Conservation (phyloP, 306 rosid species). For the Acacia melanoxylon region DNA sequence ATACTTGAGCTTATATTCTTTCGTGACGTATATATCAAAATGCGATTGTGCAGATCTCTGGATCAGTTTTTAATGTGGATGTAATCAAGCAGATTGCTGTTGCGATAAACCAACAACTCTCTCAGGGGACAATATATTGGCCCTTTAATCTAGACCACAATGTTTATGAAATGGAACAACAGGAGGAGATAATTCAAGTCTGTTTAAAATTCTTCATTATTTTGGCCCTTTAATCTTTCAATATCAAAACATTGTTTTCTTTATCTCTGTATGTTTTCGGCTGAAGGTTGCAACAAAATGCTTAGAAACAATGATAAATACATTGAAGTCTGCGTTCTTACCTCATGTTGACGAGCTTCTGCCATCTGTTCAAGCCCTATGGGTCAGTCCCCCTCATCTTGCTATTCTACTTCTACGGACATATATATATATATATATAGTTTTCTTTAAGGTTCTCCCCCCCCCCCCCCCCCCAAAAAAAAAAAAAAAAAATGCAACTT, state of each 20-base stretch:
- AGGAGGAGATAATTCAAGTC: constrained; percentile 27
- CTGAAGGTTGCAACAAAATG: not conserved
- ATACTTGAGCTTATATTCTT: too few relatives aligned
- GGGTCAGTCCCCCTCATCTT: not conserved
- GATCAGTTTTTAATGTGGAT: too few relatives aligned
- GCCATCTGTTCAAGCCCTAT: constrained; percentile 10
- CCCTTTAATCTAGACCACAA: too few relatives aligned
- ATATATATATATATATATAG: too few relatives aligned
- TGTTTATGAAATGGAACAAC: not conserved
- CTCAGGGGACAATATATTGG: not conserved
- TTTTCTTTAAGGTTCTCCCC: too few relatives aligned
- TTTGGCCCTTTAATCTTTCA: too few relatives aligned
- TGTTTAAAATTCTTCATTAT: not conserved
- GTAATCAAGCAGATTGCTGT: not conserved
- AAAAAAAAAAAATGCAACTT: too few relatives aligned
- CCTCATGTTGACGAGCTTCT: constrained; percentile 15
- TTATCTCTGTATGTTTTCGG: not conserved
- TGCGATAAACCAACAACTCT: not conserved
- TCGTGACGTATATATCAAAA: not conserved
- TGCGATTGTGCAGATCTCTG: constrained; percentile 16
- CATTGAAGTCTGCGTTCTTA: not conserved
- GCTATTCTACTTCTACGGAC: too few relatives aligned
- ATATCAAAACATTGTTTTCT: too few relatives aligned
- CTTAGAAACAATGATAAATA: not conserved
- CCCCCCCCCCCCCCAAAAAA: too few relatives aligned